Conservation (phyloP, 257 asterid species). For the Gardenia jasminoides region DNA sequence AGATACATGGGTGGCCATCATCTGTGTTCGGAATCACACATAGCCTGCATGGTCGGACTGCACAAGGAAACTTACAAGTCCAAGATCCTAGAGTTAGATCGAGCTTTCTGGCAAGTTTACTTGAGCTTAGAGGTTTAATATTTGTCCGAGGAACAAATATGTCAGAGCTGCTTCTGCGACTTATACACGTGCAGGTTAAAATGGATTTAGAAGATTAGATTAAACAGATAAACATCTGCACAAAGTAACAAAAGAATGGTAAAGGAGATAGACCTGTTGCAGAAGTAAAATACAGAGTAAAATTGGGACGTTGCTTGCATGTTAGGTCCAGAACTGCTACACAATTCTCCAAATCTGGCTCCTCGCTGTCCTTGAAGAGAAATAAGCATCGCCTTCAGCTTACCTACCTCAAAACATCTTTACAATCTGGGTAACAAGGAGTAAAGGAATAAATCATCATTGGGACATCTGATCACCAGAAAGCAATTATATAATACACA, state of each 20-base stretch:
- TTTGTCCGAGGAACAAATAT: constrained; percentile 23
- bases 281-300: constrained; percentile 45
- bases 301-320: constrained; percentile 59
- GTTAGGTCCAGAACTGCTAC: not conserved
- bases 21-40: constrained; percentile 39
- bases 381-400: not conserved
- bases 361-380: not conserved
- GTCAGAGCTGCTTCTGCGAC: constrained; percentile 44
- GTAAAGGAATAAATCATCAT: not conserved
- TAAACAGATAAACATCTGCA: not conserved
- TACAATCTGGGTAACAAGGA: not conserved
- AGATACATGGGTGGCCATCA: constrained; percentile 49
- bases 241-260: constrained; percentile 1
- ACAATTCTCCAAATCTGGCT: not conserved
- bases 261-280: constrained; percentile 40
- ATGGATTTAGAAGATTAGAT: not conserved
- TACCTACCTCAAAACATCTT: not conserved
- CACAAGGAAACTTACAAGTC: constrained; percentile 29
- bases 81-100: constrained; percentile 31
- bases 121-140: constrained; percentile 24
- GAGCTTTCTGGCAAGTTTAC: constrained; percentile 29
- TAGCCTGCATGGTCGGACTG: constrained; percentile 29
- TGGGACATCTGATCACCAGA: not conserved
- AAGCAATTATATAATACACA: not conserved
- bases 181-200: constrained; percentile 10